These are phyloP conservation scores for Trichophyton equinum DNA, from an alignment of 2,329 filamentous ascomycete species.

Conservation along the genomic window DNA sequence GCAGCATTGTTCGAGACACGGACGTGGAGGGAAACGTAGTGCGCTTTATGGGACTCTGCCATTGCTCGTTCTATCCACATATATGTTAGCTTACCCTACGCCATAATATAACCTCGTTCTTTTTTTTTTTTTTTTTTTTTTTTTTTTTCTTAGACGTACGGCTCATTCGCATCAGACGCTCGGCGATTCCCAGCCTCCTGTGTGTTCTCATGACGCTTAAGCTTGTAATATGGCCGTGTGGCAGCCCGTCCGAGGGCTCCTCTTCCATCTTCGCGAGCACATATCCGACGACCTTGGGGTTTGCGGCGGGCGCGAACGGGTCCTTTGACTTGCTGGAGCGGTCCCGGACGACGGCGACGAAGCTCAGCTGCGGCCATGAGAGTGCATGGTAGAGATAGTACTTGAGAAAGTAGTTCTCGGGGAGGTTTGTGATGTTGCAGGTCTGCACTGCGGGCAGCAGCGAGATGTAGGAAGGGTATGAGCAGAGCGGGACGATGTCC, in stretches of 20 bases:
- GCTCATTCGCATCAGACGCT: constrained; percentile 94
- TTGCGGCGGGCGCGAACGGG: constrained; percentile 46
- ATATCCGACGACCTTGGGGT: constrained; percentile 91
- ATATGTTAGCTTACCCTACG: not conserved
- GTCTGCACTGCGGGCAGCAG: constrained; percentile 80
- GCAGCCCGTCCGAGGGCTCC: constrained; percentile 78
- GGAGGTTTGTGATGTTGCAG: constrained; percentile 96
- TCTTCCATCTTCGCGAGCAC: constrained; percentile 99
- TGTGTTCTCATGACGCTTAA: constrained; percentile 95
- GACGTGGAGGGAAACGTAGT: constrained; percentile 92
- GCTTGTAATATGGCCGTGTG: constrained; percentile 92
- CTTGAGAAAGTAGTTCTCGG: constrained; percentile 99
- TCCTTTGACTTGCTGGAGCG: constrained; percentile 60
- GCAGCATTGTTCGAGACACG: constrained; percentile 87
- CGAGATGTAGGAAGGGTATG: constrained; percentile 56
- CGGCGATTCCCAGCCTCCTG: constrained; percentile 75
- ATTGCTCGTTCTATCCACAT: constrained; percentile 64
- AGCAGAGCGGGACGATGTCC: constrained; percentile 37
- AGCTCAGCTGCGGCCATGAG: constrained; percentile 94
- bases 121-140: too few species aligned
- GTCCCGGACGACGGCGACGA: constrained; percentile 85
- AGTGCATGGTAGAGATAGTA: constrained; percentile 99
- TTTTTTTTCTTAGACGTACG: constrained; percentile 43
- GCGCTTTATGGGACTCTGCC: constrained; percentile 83
- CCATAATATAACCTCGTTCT: too few species aligned